Conservation (phyloP, 2,329 filamentous ascomycete species). For the Nemania serpens region DNA sequence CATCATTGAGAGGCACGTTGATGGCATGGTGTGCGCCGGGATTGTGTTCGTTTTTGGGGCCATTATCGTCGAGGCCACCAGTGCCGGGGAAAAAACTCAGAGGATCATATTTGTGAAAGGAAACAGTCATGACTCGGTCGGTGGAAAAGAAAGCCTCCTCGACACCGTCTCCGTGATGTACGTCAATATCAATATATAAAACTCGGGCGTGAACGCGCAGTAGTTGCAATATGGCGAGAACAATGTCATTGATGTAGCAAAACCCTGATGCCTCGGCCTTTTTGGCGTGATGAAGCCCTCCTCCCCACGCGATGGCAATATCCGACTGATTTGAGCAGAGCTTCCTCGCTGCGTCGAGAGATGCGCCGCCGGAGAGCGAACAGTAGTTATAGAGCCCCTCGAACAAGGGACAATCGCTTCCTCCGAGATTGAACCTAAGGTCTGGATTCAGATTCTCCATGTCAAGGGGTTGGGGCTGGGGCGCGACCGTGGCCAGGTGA, state of each 20-base stretch:
- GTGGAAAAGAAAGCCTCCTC: slow-evolving; percentile 94
- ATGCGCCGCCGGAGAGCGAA: slow-evolving; percentile 88
- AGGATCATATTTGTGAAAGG: slow-evolving; percentile 95
- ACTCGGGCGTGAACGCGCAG: slow-evolving; percentile 85
- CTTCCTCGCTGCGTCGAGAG: slow-evolving; percentile 87
- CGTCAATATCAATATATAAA: slow-evolving; percentile 96
- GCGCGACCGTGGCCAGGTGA: slow-evolving; percentile 76
- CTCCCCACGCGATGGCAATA: slow-evolving; percentile 97
- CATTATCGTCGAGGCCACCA: slow-evolving; percentile 83
- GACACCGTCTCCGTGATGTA: slow-evolving; percentile 91
- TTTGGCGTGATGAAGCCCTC: slow-evolving; percentile 94
- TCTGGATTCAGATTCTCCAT: slow-evolving; percentile 67
- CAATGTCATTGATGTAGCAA: slow-evolving; percentile 99
- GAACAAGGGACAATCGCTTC: slow-evolving; percentile 95
- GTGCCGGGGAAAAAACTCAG: slow-evolving; percentile 86
- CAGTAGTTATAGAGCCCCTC: slow-evolving; percentile 96
- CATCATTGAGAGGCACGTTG: slow-evolving; percentile 88
- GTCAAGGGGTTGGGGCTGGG: slow-evolving; percentile 66
- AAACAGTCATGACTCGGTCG: slow-evolving; percentile 89
- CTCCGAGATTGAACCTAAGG: slow-evolving; percentile 80
- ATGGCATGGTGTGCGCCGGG: slow-evolving; percentile 86
- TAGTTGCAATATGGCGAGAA: slow-evolving; percentile 87
- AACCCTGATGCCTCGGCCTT: slow-evolving; percentile 93
- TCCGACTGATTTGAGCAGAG: slow-evolving; percentile 85
- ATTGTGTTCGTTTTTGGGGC: slow-evolving; percentile 80